Base-by-base conservation (phyloP, 2,329 filamentous ascomycete genomes). In the Scytalidium sp. region DNA sequence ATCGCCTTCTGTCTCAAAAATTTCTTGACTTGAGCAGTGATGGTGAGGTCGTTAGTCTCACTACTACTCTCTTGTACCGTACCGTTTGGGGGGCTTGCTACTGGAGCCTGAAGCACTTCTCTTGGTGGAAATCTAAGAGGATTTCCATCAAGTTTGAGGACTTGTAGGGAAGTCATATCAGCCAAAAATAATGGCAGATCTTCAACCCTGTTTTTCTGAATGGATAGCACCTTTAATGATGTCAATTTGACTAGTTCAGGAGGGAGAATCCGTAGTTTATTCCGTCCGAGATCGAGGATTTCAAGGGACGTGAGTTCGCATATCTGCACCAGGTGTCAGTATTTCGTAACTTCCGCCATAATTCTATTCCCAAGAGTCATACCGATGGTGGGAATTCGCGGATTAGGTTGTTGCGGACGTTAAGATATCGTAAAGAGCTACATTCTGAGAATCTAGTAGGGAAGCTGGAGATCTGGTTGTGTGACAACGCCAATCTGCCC, bases 271-370 rank as follows among this genome's bases (percentile, higher is more conserved):
- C 80, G 81, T 53, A 97, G 84, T 66, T 87, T 90, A 66, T 97
- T 97, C 60, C 89, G 83, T 66, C 91, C 92, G 48, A 97, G 79
- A 70, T 97, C 93, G 53, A 97, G 80, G 51, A 97, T 96, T 70
- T 97, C 92, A 49, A 97, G 80, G 27, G 90, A 88, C 46, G 83
- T 85, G 54, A 97, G 78, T 67, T 91, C 85, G 66, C 93, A 92
- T 51, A 97, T 81, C 91, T 96, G 50, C 41, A 48, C 19, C 19
- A 36, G 43, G 39, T 41, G 41, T 61, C 49, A 61, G 54, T 43
- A 42, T 29, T 29, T 13, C 8, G 39, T 15, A 5, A 17, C 39
- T 27, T 22, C 32, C 29, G 44, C 25, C 3, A 6, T 15, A 42
- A 10, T 6, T 22, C 11, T 20, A 20, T 29, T 36, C 21, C 41